These are phyloP conservation scores for Circinella minor DNA, from an alignment of 371 early-diverging fungal species.

Conservation along the genomic window DNA sequence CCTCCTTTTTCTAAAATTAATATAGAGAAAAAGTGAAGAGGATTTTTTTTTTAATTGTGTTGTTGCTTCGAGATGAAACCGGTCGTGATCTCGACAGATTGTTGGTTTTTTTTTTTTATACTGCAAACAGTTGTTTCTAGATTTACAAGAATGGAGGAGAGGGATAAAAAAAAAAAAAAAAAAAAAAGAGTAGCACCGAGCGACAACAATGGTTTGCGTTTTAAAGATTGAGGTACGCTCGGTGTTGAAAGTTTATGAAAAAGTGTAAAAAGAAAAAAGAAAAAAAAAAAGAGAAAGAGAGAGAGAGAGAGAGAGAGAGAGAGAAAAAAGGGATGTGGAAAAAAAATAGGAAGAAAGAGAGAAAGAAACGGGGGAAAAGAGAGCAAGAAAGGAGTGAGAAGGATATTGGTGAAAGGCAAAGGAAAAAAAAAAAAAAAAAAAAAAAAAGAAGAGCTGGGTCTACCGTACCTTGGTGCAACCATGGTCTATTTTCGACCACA, in stretches of 20 bases:
- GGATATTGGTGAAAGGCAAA: not conserved
- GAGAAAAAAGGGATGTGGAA: too few relatives aligned
- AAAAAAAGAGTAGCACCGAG: not conserved
- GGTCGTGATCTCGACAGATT: not conserved
- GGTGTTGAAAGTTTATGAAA: too few relatives aligned
- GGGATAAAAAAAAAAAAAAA: not conserved
- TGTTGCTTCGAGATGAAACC: not conserved
- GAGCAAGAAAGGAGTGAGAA: not conserved
- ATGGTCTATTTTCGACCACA: conserved; percentile 10
- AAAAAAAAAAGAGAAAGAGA: too few relatives aligned
- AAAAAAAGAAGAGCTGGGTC: conserved; percentile 7
- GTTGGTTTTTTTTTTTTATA: not conserved
- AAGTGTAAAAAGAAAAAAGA: too few relatives aligned
- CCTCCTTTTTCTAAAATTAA: too few relatives aligned
- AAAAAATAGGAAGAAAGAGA: not conserved
- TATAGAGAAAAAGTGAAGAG: not conserved
- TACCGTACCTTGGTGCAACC: conserved; percentile 7
- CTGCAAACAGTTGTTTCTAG: not conserved
- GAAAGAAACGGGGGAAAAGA: not conserved
- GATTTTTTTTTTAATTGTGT: not conserved
- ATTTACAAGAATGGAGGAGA: conserved; percentile 5
- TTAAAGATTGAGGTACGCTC: too few relatives aligned
- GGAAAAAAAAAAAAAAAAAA: not conserved
- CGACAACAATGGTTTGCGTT: not conserved
- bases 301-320: too few relatives aligned